phyloP scores from a whole-genome alignment of 2,329 filamentous ascomycete species.

The Sarocladium strictum region DNA sequence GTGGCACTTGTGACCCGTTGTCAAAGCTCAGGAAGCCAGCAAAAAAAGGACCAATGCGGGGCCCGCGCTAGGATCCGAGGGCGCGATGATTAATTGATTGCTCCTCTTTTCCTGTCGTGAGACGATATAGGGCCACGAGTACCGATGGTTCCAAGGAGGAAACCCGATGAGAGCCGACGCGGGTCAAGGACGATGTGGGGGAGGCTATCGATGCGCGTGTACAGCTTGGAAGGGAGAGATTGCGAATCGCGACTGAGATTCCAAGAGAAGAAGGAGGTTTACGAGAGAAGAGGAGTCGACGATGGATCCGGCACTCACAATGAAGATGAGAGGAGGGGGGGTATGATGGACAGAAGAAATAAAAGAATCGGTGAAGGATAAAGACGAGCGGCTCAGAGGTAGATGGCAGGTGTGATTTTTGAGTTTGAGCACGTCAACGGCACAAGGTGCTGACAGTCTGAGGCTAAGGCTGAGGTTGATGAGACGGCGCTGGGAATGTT shows the following conservation, averaged over 20 bases:
- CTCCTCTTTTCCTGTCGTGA: background rate
- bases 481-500: background rate
- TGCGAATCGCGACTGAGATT: background rate
- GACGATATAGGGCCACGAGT: background rate
- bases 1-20: too few relatives aligned
- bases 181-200: background rate
- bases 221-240: background rate
- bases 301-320: background rate
- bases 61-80: background rate
- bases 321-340: background rate
- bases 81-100: conserved; percentile 4
- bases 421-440: conserved; percentile 5
- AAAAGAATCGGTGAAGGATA: background rate
- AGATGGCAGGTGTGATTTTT: background rate
- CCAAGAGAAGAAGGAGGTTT: background rate
- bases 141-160: background rate
- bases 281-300: background rate
- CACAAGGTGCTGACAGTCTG: background rate
- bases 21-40: background rate
- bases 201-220: conserved; percentile 1
- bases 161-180: background rate
- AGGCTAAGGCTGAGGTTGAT: background rate
- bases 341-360: too few relatives aligned
- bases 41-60: background rate
- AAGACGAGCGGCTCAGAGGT: background rate